Conservation (phyloP, 176 grass and related monocot species). For the Carex myosuroides region DNA sequence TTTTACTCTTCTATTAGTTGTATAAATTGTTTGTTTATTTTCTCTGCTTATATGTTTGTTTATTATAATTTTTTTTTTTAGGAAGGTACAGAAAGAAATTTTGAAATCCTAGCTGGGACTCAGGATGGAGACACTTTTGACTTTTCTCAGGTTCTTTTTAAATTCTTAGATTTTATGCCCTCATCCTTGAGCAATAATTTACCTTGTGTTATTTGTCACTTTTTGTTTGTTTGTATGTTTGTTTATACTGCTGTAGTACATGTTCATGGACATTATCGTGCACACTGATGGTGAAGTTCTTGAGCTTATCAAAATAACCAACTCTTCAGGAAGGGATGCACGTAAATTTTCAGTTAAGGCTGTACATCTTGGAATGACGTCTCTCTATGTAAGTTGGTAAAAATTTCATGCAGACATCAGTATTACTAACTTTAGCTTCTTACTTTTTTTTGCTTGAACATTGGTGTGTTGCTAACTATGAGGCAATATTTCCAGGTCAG, state of each 20-base stretch:
- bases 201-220: conserved; percentile 12
- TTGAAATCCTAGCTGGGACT: conserved; percentile 78
- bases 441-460: not conserved
- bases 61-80: conserved; percentile 39
- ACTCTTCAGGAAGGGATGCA: conserved; percentile 25
- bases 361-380: conserved; percentile 53
- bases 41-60: conserved; percentile 11
- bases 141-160: conserved; percentile 59
- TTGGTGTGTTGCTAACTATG: not conserved
- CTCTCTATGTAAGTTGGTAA: conserved; percentile 86
- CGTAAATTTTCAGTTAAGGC: conserved; percentile 68
- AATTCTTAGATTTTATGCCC: not conserved
- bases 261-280: conserved; percentile 81
- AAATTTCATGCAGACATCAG: not conserved
- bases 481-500: conserved; percentile 59
- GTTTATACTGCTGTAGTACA: conserved; percentile 60
- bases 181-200: conserved; percentile 13
- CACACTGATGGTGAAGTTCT: conserved; percentile 75
- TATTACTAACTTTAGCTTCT: conserved; percentile 10
- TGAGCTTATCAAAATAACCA: conserved; percentile 34
- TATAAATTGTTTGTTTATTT: not conserved
- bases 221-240: conserved; percentile 16
- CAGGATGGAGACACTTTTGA: conserved; percentile 77
- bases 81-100: conserved; percentile 69
- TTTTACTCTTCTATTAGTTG: not conserved